Conservation (phyloP, 345 rosid species). For the Litchi chinensis region DNA sequence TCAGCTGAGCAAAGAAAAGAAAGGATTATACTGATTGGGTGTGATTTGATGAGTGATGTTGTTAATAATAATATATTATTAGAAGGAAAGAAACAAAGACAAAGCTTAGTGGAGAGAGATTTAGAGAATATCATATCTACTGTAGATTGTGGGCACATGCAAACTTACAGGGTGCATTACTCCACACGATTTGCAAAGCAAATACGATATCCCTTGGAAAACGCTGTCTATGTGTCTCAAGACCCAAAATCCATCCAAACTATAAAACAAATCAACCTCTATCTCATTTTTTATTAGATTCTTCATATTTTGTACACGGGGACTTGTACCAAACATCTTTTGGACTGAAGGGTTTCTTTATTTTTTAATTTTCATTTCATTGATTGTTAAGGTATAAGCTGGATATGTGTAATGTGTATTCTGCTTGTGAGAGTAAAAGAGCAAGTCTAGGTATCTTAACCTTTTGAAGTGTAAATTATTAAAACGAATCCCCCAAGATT, state of each 20-base stretch:
- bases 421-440: neutral
- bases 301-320: slow-evolving; percentile 21
- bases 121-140: slow-evolving; percentile 53
- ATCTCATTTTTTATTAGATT: slow-evolving; percentile 32
- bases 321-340: slow-evolving; percentile 22
- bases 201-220: slow-evolving; percentile 25
- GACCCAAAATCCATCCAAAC: slow-evolving; percentile 23
- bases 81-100: slow-evolving; percentile 39
- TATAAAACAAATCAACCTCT: slow-evolving; percentile 29
- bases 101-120: slow-evolving; percentile 56
- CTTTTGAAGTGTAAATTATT: slow-evolving; percentile 8
- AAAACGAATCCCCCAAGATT: slow-evolving; percentile 36
- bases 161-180: slow-evolving; percentile 29
- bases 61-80: slow-evolving; percentile 22
- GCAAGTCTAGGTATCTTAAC: slow-evolving; percentile 21
- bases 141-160: slow-evolving; percentile 69
- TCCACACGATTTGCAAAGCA: slow-evolving; percentile 33
- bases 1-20: slow-evolving; percentile 8
- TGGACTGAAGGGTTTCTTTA: neutral
- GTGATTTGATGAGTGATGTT: slow-evolving; percentile 50
- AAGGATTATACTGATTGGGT: slow-evolving; percentile 48
- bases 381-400: neutral
- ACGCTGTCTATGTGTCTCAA: slow-evolving; percentile 16
- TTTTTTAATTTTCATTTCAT: too few species aligned
- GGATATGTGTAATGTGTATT: neutral